Evolutionary conservation across 2,329 filamentous ascomycete species (phyloP), one percentile per base, ranked within the genome.

Genomic region (Chaetomium olivaceum): DNA sequence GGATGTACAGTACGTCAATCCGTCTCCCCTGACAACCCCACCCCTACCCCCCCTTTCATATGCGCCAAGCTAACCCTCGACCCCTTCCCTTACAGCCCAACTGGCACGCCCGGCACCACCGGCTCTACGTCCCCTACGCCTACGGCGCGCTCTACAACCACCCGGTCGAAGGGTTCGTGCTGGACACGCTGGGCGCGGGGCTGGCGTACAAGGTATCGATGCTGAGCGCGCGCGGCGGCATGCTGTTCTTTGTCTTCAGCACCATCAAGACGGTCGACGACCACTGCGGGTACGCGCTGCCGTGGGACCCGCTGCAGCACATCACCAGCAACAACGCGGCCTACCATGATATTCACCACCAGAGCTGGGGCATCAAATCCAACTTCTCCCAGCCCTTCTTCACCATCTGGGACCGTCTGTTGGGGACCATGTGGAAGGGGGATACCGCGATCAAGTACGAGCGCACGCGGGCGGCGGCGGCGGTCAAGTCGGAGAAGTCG

Each of bases 71-170:
- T 65, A 58, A 68, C 64, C 39, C 1, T 25, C 29, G 27, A 62
- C 57, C 25, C 9, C n/a, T n/a, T 46, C 55, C 25, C 6, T 48
- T 21, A 16, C 69, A 94, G 91, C 89, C 89, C 68, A 91, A 89
- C 62, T 95, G 97, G 80, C 95, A 98, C 81, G 94, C 93, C 56
- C 89, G 94, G 66, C 95, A 99, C 78, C 95, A 99, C 82, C 91
- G 94, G 50, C 88, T 99, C 39, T 98, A 99, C 77, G 95, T 98
- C 3, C 95, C 95, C 2, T 99, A 98, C 77, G 95, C 95, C 3
- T 99, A 94, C 77, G 95, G 95, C 65, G 95, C 95, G 21, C 86
- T 98, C 12, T 99, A 98, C 84, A 98, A 97, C 79, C 94, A 98
- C 76, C 93, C 93, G 0, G 81, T 98, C 58, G 95, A 98, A 79